Evolutionary conservation across 257 asterid species (phyloP), one percentile per base, ranked within the genome.

Genomic region (Parsonsia alboflavescens): DNA sequence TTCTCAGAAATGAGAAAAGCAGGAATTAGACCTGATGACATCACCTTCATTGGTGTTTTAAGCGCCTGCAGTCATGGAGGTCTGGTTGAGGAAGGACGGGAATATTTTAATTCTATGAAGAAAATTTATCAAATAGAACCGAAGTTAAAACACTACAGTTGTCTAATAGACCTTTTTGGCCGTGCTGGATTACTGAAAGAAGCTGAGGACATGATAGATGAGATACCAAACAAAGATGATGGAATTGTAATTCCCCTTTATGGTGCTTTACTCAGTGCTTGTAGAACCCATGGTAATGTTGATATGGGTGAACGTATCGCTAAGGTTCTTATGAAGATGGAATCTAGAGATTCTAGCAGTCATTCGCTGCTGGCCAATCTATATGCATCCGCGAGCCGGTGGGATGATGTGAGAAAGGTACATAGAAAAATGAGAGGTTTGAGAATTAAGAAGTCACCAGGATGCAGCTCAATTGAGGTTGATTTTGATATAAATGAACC

Each of bases 61-160:
- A 87, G 84, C 65, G 97, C 98, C 68, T 93, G 97, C 80, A 89
- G 93, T 77, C 98, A 93, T 50, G 96, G 96, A 39, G 96, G 96
- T 50, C 77, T 93, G 44, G 93, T 90, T 42, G 91, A 88, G 82
- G 96, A 93, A 86, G 97, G 97, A 7, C 90, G 91, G 7, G 74
- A 21, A 65, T 84, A 86, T 85, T 93, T 93, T 73, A 80, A 82
- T 74, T 83, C 96, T 0, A 88, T 91, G 97, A 74, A 49, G 39
- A 80, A 75, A 78, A 63, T 76, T 57, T 84, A 89, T 77, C 79
- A 57, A 15, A 85, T 91, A 39, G 84, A 93, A 79, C 96, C 97
- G 21, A 91, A 88, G 79, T 63, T 88, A 80, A 93, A 91, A 70
- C 98, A 91, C 77, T 93, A 87, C 54, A 89, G 97, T 9, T 93